Evolutionary conservation across 306 rosid genomes (phyloP), one percentile per base, ranked within the genome.

Genomic region (Vicia villosa): DNA sequence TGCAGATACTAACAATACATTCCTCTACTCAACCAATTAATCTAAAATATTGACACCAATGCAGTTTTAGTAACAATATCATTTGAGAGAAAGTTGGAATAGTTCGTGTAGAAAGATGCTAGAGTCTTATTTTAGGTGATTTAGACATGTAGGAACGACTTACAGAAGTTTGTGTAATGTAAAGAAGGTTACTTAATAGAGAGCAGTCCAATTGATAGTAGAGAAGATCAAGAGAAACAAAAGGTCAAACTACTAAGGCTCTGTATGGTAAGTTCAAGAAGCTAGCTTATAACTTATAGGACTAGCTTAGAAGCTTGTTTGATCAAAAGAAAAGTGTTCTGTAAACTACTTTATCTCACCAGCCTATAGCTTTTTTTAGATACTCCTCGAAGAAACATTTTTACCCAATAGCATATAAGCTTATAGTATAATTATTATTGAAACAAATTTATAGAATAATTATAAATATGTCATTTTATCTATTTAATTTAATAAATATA

Each of bases 11-110:
- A 62, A 38, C 43, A 22, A 45, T 69, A 56, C 37, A 71, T 17
- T 19, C 68, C 54, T 32, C 55, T 22, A 47, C 24, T 65, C 65
- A 67, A 79, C 70, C 58, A 62, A 56, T 21, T 10, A 55, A 75
- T 42, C 54, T 55, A 12, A 7, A 11, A 40, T 20, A 38, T 65
- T 40, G 36, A 2, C 13, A 63, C 13, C 19, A 63, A 63, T 41
- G n/a, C n/a, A 41, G 68, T 40, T 21, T 41, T 63, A 38, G 67
- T 15, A 62, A 10, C 9, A 42, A 20, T 11, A 62, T 38, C 17
- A 37, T 5, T 37, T 2, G 49, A 61, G 47, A 17, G 66, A 37
- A 61, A 61, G 17, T 60, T 60, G 47, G 66, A 34, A 32, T 19
- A 37, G 47, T 9, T 60, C 46, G 11, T 60, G 46, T 16, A 60